These are phyloP conservation scores for Pseudohyphozyma bogoriensis DNA, from an alignment of 768 basidiomycete species.

Conservation along the genomic window DNA sequence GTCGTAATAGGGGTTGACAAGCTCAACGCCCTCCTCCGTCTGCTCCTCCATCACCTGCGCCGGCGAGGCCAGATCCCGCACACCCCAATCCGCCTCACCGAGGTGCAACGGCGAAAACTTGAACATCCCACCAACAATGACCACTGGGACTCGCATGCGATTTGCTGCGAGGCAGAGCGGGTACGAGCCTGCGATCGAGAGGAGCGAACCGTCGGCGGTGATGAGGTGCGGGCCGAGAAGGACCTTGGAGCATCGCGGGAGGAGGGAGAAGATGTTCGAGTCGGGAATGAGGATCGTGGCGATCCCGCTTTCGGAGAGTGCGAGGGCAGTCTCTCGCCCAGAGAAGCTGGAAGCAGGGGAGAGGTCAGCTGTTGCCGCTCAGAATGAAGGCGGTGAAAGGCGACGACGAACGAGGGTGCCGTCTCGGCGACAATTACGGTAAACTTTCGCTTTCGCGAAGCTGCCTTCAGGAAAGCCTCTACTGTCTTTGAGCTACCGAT, in stretches of 20 bases:
- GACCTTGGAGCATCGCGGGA: constrained; percentile 95
- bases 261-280: constrained; percentile 86
- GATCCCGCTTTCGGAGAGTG: constrained; percentile 68
- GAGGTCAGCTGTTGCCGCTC: not conserved
- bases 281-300: constrained; percentile 96
- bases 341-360: constrained; percentile 50
- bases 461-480: constrained; percentile 83
- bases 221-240: constrained; percentile 91
- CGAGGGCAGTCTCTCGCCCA: constrained; percentile 73
- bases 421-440: constrained; percentile 95
- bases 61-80: constrained; percentile 62
- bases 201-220: constrained; percentile 92
- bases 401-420: constrained; percentile 67
- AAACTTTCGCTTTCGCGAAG: constrained; percentile 79
- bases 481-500: constrained; percentile 92
- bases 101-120: constrained; percentile 90
- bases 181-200: constrained; percentile 62
- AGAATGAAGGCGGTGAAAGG: not conserved
- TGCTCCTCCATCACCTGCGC: constrained; percentile 31
- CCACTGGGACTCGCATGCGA: constrained; percentile 58
- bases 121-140: constrained; percentile 87
- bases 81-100: constrained; percentile 61
- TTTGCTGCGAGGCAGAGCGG: constrained; percentile 67
- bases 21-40: constrained; percentile 55
- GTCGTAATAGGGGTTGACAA: constrained; percentile 92